Evolutionary conservation across 1,284 basidiomycete genomes (phyloP), one percentile per base, ranked within the genome.

Genomic region (Pyrrhoderma noxium): DNA sequence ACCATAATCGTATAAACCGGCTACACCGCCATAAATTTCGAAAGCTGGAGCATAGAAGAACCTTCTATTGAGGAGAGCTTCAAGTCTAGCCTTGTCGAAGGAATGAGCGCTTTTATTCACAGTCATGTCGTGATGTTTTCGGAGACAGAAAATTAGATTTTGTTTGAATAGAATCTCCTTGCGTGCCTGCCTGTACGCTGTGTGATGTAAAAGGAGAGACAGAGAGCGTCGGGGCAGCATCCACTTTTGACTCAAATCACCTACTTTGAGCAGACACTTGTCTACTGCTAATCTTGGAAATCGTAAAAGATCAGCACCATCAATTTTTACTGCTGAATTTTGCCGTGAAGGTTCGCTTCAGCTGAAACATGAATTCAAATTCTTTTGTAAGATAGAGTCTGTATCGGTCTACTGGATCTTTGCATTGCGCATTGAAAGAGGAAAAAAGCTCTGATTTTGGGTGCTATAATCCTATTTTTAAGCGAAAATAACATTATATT

Each of bases 1-100:
- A 43, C 93, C 93, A 62, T 94, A 96, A 68, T 96, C 93, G 70
- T 95, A 97, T 39, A 99, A 74, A 56, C 95, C 95, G 55, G 93
- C 93, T 56, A 97, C 89, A 70, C 92, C 91, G 57, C 93, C 93
- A 63, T 98, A 99, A 70, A 98, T 96, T 69, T 99, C 95, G 62
- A 99, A 99, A 1, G 96, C 91, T 49, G 94, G 95, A 8, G 93
- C 93, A 67, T 90, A 98, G 76, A 99, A 99, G 77, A 99, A 99
- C 45, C 96, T 77, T 57, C 90, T 84, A 61, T 88, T 89, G 57
- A 98, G 80, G 52, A 96, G 71, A 25, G 85, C 85, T 64, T 99
- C 95, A 45, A 99, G 78, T 49, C 86, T 80, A 27, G 73, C 61
- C 68, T 96, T 95, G 70, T 94, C 90, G 65, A 99, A 99, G 13